Conservation (phyloP, 805 yeast species). For the Starmerella cellae region DNA sequence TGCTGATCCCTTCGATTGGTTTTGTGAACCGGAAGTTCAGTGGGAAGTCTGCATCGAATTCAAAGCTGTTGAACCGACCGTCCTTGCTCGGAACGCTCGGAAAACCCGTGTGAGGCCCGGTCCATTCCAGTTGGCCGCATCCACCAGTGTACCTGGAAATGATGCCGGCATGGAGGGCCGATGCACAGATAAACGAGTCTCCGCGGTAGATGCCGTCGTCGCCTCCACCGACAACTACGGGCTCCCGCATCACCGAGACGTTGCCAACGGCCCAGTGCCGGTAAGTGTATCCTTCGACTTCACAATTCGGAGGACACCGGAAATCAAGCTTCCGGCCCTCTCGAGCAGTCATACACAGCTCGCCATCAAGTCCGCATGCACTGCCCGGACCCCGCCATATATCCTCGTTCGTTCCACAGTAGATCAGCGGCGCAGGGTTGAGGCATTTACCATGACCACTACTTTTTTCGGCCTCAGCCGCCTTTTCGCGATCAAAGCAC, state of each 20-base stretch:
- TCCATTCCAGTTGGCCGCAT: conserved; percentile 48
- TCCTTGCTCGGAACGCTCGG: conserved; percentile 37
- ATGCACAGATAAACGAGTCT: conserved; percentile 80
- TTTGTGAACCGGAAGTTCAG: conserved; percentile 55
- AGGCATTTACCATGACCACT: no score
- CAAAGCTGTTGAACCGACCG: conserved; percentile 38
- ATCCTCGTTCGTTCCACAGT: conserved; percentile 17
- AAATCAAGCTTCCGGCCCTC: conserved; percentile 37
- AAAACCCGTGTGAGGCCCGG: conserved; percentile 42
- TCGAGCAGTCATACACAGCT: conserved; percentile 37
- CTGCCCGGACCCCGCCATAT: conserved; percentile 68
- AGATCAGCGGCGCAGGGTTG: conserved; percentile 13
- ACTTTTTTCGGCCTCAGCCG: neutral
- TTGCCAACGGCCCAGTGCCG: conserved; percentile 64
- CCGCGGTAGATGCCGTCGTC: conserved; percentile 44
- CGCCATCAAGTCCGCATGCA: conserved; percentile 61
- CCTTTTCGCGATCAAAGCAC: neutral
- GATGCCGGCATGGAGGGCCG: conserved; percentile 77
- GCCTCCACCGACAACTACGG: conserved; percentile 70
- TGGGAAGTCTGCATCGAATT: conserved; percentile 62
- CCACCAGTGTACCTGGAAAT: conserved; percentile 68
- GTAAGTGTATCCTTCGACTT: conserved; percentile 61
- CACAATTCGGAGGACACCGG: conserved; percentile 83
- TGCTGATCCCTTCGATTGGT: conserved; percentile 26
- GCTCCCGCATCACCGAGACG: conserved; percentile 51